These are phyloP conservation scores for Candida rishiriensis DNA, from an alignment of 805 yeast genomes.

Conservation along the genomic window DNA sequence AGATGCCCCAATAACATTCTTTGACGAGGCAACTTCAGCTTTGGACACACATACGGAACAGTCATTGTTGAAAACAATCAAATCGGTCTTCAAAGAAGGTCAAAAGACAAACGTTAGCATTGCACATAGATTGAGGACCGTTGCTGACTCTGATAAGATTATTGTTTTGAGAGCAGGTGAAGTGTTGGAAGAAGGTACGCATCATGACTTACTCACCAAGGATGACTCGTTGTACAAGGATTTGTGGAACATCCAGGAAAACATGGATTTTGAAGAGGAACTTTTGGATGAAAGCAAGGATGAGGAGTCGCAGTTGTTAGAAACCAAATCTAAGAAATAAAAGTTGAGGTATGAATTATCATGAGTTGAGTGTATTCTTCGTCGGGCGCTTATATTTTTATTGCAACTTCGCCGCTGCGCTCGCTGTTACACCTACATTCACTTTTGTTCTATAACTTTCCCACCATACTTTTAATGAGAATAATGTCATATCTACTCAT, in stretches of 20 bases:
- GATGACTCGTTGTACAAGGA: constrained; percentile 65
- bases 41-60: constrained; percentile 96
- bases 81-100: constrained; percentile 53
- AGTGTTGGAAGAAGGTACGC: constrained; percentile 88
- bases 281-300: constrained; percentile 33
- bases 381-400: no score
- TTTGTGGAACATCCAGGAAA: constrained; percentile 92
- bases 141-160: constrained; percentile 91
- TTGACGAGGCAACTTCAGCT: constrained; percentile 97
- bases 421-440: no score
- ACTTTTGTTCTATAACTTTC: no score
- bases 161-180: constrained; percentile 76
- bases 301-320: constrained; percentile 13
- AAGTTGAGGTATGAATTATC: no score
- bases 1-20: constrained; percentile 83
- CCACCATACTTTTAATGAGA: no score
- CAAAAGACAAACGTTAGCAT: constrained; percentile 77
- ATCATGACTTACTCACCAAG: constrained; percentile 50
- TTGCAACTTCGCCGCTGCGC: no score
- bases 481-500: no score
- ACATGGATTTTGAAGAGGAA: constrained; percentile 47
- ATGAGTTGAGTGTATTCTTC: no score
- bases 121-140: constrained; percentile 91
- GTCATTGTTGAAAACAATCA: constrained; percentile 69
- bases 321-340: no score